Conservation (phyloP, 805 yeast species). For the Hermanozyma aechmeae region DNA sequence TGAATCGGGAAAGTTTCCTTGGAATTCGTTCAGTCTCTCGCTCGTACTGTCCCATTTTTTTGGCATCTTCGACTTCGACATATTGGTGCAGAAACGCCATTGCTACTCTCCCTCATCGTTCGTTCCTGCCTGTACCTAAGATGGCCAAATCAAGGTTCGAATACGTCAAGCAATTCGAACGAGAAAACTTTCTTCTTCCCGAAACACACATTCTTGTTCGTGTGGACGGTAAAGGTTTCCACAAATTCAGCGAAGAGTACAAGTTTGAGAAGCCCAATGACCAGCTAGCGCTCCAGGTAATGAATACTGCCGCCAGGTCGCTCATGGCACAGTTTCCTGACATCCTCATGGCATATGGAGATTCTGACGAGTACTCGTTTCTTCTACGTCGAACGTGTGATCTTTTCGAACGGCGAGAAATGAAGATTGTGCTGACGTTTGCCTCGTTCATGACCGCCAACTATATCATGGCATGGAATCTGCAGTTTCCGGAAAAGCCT, state of each 20-base stretch:
- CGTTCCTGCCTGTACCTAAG: not conserved
- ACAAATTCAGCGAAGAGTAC: slow-evolving; percentile 67
- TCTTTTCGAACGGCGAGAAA: slow-evolving; percentile 74
- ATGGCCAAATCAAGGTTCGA: slow-evolving; percentile 88
- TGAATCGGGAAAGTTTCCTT: too few species aligned
- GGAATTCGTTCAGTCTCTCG: too few species aligned
- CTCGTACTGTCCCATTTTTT: too few species aligned
- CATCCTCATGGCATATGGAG: slow-evolving; percentile 79
- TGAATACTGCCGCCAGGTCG: slow-evolving; percentile 71
- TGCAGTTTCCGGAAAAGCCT: slow-evolving; percentile 41
- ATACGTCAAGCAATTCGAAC: slow-evolving; percentile 77
- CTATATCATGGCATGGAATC: slow-evolving; percentile 62
- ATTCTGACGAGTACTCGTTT: slow-evolving; percentile 90
- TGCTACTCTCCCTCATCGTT: not conserved
- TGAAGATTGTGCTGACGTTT: slow-evolving; percentile 72
- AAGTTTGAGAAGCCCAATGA: slow-evolving; percentile 86
- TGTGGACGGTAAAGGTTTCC: slow-evolving; percentile 92
- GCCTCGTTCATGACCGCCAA: slow-evolving; percentile 74
- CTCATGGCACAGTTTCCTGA: slow-evolving; percentile 63
- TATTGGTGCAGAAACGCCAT: not conserved
- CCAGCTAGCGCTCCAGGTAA: slow-evolving; percentile 57
- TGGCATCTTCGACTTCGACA: not conserved
- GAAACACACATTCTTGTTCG: slow-evolving; percentile 77
- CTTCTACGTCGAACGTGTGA: slow-evolving; percentile 54
- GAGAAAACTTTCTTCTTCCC: slow-evolving; percentile 63